A percentile compares a stretch with the other conserved stretches of the same genome.
Conservation (phyloP, 306 rosid genomes). For the Acacia acuminata region DNA sequence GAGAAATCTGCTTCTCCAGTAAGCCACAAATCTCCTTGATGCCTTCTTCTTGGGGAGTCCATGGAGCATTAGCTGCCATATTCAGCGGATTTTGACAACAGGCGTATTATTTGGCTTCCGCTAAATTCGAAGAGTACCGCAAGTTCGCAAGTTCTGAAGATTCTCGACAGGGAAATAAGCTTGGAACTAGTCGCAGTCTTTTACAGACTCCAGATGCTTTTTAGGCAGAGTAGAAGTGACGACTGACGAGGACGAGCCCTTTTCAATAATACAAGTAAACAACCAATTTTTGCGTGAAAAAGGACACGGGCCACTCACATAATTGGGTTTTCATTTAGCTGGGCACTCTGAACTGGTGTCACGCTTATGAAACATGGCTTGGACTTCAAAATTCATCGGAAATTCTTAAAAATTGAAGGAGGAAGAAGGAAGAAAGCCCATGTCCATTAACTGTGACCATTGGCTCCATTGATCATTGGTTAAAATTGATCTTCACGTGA, state of each 20-base stretch:
- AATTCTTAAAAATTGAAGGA: not conserved
- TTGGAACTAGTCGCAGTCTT: not conserved
- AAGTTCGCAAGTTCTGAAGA: not conserved
- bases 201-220: not conserved
- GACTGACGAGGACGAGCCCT: not conserved
- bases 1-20: slow-evolving; percentile 77
- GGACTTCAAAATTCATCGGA: not conserved
- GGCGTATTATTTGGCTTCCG: not conserved
- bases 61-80: slow-evolving; percentile 58
- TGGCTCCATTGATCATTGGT: not conserved
- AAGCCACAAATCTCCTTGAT: slow-evolving; percentile 64
- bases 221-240: not conserved
- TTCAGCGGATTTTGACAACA: not conserved
- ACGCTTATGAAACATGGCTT: not conserved
- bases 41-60: slow-evolving; percentile 77
- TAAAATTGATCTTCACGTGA: not conserved
- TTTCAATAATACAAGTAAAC: not conserved
- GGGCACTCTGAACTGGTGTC: too few species aligned
- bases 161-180: not conserved
- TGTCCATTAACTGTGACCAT: not conserved
- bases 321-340: not conserved
- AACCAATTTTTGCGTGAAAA: not conserved
- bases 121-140: not conserved
- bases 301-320: not conserved
- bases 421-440: not conserved